A percentile compares a stretch with the other conserved stretches of the same genome.
Conservation (phyloP, 768 basidiomycete genomes). For the Amanita rimosa region DNA sequence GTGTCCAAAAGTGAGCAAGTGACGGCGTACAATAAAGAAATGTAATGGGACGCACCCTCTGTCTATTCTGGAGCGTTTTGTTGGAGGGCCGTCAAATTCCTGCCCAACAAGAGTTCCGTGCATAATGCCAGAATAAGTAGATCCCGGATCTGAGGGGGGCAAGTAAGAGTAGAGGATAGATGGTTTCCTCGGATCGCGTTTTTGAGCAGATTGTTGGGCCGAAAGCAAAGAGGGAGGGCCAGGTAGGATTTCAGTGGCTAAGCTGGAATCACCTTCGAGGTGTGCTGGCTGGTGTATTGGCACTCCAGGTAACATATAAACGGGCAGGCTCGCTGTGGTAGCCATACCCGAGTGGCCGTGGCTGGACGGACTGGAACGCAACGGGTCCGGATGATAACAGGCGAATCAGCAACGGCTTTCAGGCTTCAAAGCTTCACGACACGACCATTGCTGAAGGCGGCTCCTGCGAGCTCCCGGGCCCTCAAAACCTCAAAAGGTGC, state of each 20-base stretch:
- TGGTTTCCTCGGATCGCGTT: slow-evolving; percentile 76
- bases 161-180: slow-evolving; percentile 64
- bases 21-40: slow-evolving; percentile 9
- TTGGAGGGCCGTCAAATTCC: slow-evolving; percentile 53
- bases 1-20: slow-evolving; percentile 11
- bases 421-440: slow-evolving; percentile 1
- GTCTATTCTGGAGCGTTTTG: slow-evolving; percentile 64
- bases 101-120: slow-evolving; percentile 53
- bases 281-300: slow-evolving; percentile 67
- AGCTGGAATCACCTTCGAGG: slow-evolving; percentile 69
- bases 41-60: slow-evolving; percentile 47
- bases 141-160: slow-evolving; percentile 76
- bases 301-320: slow-evolving; percentile 64
- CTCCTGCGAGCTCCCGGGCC: too few species aligned
- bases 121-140: slow-evolving; percentile 75
- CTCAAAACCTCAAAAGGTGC: too few species aligned
- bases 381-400: slow-evolving; percentile 7
- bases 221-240: slow-evolving; percentile 72
- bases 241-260: slow-evolving; percentile 86
- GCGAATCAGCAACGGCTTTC: slow-evolving; percentile 3
- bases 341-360: slow-evolving; percentile 40
- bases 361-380: slow-evolving; percentile 14
- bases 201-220: slow-evolving; percentile 57
- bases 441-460: too few species aligned
- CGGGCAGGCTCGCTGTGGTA: slow-evolving; percentile 60